These are phyloP conservation scores for Guadua angustifolia DNA, from an alignment of 176 grass and related monocot species.

Conservation along the genomic window DNA sequence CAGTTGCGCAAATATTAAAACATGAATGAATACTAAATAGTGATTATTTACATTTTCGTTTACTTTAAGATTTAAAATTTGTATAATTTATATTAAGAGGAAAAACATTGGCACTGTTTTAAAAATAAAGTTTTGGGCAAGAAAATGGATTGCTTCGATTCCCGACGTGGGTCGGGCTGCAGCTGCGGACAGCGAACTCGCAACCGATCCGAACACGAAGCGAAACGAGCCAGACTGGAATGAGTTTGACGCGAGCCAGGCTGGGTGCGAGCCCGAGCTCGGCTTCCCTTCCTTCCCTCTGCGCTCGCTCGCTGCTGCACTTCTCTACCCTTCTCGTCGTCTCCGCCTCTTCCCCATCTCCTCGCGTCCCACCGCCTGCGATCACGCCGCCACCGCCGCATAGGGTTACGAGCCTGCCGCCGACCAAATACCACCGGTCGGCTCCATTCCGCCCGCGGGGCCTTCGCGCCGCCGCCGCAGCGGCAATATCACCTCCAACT, in stretches of 20 bases:
- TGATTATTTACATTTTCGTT: no score
- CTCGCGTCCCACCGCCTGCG: neutral
- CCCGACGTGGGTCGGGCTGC: no score
- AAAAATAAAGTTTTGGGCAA: no score
- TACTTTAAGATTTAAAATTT: no score
- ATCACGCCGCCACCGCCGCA: neutral
- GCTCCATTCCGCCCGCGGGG: neutral
- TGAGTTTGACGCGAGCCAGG: conserved; percentile 20
- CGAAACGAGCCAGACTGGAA: neutral
- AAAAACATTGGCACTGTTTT: no score
- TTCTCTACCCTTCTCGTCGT: neutral
- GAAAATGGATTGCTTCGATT: no score
- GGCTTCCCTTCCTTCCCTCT: neutral
- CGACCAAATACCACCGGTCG: neutral
- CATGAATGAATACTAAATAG: no score
- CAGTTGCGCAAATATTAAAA: no score
- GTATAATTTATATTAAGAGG: no score
- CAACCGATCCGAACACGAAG: neutral
- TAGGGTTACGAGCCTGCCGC: neutral
- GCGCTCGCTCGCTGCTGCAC: neutral
- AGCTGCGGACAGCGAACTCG: no score
- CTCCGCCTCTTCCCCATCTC: conserved; percentile 8
- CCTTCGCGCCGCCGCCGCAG: neutral
- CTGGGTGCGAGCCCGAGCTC: neutral
- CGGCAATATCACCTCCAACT: neutral